These are phyloP conservation scores for Phylloporus arenicola DNA, from an alignment of 768 basidiomycete genomes.

Conservation along the genomic window DNA sequence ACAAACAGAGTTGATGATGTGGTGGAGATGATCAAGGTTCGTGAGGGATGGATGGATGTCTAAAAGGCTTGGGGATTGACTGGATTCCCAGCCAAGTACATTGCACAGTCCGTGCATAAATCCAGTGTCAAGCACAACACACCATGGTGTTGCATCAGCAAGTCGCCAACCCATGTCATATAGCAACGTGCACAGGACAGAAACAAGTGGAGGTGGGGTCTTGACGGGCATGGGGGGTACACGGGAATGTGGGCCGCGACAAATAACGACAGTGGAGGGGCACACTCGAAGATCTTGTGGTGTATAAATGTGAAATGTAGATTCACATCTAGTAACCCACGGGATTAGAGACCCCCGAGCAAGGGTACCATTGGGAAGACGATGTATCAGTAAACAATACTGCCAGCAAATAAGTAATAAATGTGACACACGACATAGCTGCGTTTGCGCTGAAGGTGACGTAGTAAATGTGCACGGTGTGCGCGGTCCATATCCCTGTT, in stretches of 20 bases:
- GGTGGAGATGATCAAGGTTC: not conserved
- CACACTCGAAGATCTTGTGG: too few relatives aligned
- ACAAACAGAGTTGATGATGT: not conserved
- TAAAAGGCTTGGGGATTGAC: not conserved
- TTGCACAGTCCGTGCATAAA: not conserved
- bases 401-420: too few relatives aligned
- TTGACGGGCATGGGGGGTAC: not conserved
- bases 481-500: not conserved
- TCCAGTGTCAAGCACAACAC: slow-evolving; percentile 1
- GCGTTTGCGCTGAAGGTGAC: not conserved
- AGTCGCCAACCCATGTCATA: not conserved
- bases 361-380: too few relatives aligned
- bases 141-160: slow-evolving; percentile 1
- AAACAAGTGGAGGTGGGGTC: not conserved
- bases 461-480: not conserved
- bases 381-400: too few relatives aligned
- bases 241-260: slow-evolving; percentile 5
- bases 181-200: not conserved
- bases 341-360: too few relatives aligned
- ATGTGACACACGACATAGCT: too few relatives aligned
- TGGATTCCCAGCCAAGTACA: not conserved
- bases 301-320: too few relatives aligned
- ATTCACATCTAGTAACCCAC: too few relatives aligned
- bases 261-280: too few relatives aligned
- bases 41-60: slow-evolving; percentile 4